Base-by-base conservation (phyloP, 2,329 filamentous ascomycete genomes). In the Ascochyta rabiei region DNA sequence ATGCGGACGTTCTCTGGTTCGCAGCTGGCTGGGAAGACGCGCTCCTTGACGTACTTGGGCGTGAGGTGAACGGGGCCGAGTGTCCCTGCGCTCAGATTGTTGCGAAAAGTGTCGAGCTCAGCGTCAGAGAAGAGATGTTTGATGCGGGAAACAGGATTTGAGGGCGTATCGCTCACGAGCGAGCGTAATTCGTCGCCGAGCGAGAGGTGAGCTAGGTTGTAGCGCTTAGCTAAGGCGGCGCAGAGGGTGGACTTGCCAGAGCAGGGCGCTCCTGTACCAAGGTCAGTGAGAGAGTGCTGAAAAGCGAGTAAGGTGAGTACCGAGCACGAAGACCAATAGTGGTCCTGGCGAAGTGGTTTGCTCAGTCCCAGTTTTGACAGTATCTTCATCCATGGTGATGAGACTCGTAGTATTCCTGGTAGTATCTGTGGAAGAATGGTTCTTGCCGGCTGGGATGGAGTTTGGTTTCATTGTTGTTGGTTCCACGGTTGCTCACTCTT, bases 211-310 rank as follows among this genome's bases (percentile, higher is more conserved):
- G 41, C 45, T 21, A 63, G 44, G 24, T 37, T n/a, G 42, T 57
- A 51, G 10, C 30, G 42, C 8, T 23, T 30, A 33, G 46, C 21
- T 34, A 62, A 44, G 6, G 43, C 21, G 37, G 35, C 43, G 34
- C 55, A 49, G 28, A 61, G 46, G 15, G 57, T 62, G 18, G 48
- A 47, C 28, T 61, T 63, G 24, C 58, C 56, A 8, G 58, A 49
- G 41, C 60, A 62, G 3, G 57, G 60, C 6, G 52, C 46, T n/a
- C 44, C 48, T 56, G 18, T 16, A 4, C 8, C 2, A 1, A 13
- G 19, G 44, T 41, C 18, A 45, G 42, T 19, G 8, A 18, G 19
- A 21, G 10, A 19, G 28, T 2, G 21, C 7, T 4, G 13, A 16
- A 18, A 6, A 30, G 1, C 4, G n/a, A 19, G 23, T 35, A n/a